These are phyloP conservation scores for Cladophialophora chaetospira DNA, from an alignment of 2,329 filamentous ascomycete genomes.

Conservation along the genomic window DNA sequence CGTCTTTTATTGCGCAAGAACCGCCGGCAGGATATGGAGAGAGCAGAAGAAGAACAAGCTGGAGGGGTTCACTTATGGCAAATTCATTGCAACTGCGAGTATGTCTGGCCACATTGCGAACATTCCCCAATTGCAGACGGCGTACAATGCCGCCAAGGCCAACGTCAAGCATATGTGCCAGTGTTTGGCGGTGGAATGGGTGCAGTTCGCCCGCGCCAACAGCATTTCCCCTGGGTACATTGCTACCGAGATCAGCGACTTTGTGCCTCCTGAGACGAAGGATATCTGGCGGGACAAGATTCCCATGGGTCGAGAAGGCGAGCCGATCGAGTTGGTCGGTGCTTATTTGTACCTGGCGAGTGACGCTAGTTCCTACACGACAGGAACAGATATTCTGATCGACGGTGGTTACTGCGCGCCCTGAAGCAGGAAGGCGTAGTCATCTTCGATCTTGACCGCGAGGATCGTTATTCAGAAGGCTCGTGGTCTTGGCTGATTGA, in stretches of 20 bases:
- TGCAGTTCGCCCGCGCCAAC: constrained; percentile 69
- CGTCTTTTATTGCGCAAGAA: constrained; percentile 74
- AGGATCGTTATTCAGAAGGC: background rate
- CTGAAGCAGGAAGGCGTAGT: constrained; percentile 34
- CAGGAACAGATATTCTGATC: constrained; percentile 71
- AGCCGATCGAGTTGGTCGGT: constrained; percentile 75
- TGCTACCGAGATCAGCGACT: constrained; percentile 66
- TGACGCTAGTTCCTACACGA: constrained; percentile 81
- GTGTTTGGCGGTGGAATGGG: constrained; percentile 69
- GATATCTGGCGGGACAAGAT: constrained; percentile 76
- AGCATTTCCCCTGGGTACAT: constrained; percentile 69
- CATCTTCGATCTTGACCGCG: background rate
- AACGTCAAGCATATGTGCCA: constrained; percentile 65
- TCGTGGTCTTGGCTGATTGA: background rate
- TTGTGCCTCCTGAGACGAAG: constrained; percentile 67
- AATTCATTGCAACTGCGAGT: constrained; percentile 75
- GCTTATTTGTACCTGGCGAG: constrained; percentile 79
- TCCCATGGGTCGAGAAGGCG: constrained; percentile 75
- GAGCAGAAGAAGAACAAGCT: constrained; percentile 69
- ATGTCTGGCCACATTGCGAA: constrained; percentile 80
- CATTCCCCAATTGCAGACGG: constrained; percentile 74
- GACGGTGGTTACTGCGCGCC: constrained; percentile 71
- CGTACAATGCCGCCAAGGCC: constrained; percentile 68
- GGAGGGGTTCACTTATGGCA: constrained; percentile 63
- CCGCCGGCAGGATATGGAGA: constrained; percentile 69